These are phyloP conservation scores for Halenospora varia DNA, from an alignment of 495 filamentous ascomycete species.

Conservation along the genomic window DNA sequence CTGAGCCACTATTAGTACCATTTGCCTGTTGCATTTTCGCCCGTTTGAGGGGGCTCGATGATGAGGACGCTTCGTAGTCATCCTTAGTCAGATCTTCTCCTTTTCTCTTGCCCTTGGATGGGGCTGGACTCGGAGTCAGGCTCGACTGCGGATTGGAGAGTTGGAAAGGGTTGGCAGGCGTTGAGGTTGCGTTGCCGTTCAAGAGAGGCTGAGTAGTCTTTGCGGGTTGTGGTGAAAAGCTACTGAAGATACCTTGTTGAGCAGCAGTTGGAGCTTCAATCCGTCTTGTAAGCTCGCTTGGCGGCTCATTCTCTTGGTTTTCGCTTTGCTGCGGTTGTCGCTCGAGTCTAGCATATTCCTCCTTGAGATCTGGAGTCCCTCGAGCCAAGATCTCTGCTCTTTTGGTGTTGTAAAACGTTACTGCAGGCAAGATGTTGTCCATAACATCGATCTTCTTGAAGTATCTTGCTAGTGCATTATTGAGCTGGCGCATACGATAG, in stretches of 20 bases:
- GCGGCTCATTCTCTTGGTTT: slow-evolving; percentile 13
- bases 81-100: slow-evolving; percentile 2
- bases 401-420: slow-evolving; percentile 15
- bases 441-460: not conserved
- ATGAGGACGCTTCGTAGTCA: slow-evolving; percentile 10
- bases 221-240: not conserved
- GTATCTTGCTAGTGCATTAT: slow-evolving; percentile 19
- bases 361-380: not conserved
- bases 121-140: not conserved
- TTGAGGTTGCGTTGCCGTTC: not conserved
- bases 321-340: not conserved
- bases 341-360: slow-evolving; percentile 1
- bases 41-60: slow-evolving; percentile 5
- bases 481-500: slow-evolving; percentile 23
- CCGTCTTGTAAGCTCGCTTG: slow-evolving; percentile 5
- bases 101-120: not conserved
- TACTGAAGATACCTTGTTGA: too few species aligned
- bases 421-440: slow-evolving; percentile 9
- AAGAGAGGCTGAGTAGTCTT: not conserved
- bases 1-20: slow-evolving; percentile 23
- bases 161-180: not conserved
- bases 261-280: not conserved
- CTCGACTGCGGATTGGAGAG: not conserved
- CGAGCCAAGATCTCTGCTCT: slow-evolving; percentile 16
- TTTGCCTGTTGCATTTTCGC: slow-evolving; percentile 17